These are phyloP conservation scores for Jaltomata sinuosa DNA, from an alignment of 257 asterid genomes.

Conservation along the genomic window DNA sequence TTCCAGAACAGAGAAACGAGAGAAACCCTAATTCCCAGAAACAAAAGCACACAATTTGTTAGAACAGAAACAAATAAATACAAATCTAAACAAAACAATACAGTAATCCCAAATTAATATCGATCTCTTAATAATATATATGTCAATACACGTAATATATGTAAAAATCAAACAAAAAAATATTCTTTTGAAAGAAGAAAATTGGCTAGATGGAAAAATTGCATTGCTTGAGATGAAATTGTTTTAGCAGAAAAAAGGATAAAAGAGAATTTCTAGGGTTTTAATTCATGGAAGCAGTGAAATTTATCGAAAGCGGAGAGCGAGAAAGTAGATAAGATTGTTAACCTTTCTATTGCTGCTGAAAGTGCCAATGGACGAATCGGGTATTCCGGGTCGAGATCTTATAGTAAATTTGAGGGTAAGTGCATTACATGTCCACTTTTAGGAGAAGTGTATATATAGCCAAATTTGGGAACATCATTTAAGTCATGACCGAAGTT, in stretches of 20 bases:
- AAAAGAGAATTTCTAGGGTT: not conserved
- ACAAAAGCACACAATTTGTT: not conserved
- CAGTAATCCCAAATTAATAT: not conserved
- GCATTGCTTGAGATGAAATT: not conserved
- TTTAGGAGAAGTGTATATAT: not conserved
- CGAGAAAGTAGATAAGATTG: not conserved
- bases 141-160: not conserved
- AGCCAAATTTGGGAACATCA: not conserved
- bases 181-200: not conserved
- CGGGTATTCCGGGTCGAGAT: not conserved
- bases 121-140: not conserved
- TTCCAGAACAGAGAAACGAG: not conserved
- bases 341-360: not conserved
- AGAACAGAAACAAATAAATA: not conserved
- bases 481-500: not conserved
- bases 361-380: not conserved
- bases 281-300: not conserved
- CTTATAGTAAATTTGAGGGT: not conserved
- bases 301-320: not conserved
- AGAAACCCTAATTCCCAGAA: conserved; percentile 9
- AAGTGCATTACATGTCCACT: too few relatives aligned
- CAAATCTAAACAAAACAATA: not conserved
- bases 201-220: not conserved
- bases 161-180: not conserved
- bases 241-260: not conserved